phyloP scores from a whole-genome alignment of 73 alveolate species.

The Halteria grandinella region DNA sequence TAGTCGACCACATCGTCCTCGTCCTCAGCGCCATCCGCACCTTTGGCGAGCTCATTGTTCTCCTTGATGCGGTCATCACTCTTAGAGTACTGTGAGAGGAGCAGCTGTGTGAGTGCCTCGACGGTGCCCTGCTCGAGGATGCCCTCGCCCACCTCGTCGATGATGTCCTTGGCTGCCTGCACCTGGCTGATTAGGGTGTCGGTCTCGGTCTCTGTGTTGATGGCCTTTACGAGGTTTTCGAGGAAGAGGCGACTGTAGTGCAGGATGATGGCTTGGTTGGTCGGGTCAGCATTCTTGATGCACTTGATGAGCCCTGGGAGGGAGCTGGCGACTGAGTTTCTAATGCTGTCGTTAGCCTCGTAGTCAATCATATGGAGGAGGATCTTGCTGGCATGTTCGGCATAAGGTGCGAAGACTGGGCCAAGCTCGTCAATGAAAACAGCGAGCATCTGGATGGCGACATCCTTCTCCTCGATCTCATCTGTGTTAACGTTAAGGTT shows the following conservation, averaged over 20 bases:
- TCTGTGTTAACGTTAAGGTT: slow-evolving; percentile 62
- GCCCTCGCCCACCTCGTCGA: slow-evolving; percentile 49
- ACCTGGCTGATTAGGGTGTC: slow-evolving; percentile 72
- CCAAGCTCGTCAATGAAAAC: slow-evolving; percentile 86
- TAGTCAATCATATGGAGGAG: slow-evolving; percentile 73
- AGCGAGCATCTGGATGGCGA: slow-evolving; percentile 86
- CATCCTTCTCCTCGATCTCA: slow-evolving; percentile 90
- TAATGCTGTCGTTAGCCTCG: slow-evolving; percentile 76
- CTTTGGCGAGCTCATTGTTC: slow-evolving; percentile 63
- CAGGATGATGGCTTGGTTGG: neutral
- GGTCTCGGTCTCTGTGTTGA: slow-evolving; percentile 77
- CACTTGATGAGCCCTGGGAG: slow-evolving; percentile 77
- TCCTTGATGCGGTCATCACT: slow-evolving; percentile 76
- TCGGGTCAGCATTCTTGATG: slow-evolving; percentile 56
- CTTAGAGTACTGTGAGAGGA: slow-evolving; percentile 63
- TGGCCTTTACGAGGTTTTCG: slow-evolving; percentile 71
- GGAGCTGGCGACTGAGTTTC: slow-evolving; percentile 83
- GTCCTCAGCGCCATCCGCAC: slow-evolving; percentile 58
- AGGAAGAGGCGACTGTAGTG: slow-evolving; percentile 56
- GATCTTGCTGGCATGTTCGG: slow-evolving; percentile 76
- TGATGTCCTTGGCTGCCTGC: slow-evolving; percentile 71
- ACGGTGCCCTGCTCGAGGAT: slow-evolving; percentile 33
- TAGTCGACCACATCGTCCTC: slow-evolving; percentile 83
- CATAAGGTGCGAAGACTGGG: slow-evolving; percentile 75
- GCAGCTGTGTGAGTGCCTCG: slow-evolving; percentile 44